Evolutionary conservation across 1,139 yeast genomes (phyloP).

Genomic region (Scheffersomyces quercinus): DNA sequence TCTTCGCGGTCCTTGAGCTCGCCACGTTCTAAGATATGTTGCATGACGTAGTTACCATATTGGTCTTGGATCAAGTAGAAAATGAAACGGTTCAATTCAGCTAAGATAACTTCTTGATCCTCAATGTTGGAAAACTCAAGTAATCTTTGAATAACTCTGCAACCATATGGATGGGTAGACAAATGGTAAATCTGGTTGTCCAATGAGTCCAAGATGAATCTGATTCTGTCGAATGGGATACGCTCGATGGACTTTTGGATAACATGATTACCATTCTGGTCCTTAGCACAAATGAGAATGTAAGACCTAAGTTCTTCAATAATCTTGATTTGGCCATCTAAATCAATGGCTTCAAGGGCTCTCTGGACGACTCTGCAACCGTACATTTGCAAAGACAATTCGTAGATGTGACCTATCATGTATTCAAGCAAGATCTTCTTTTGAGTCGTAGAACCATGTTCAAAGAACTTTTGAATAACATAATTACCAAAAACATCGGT

Average conservation of each 20-base stretch:
- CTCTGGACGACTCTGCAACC: conserved; percentile 97
- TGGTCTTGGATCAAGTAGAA: conserved; percentile 88
- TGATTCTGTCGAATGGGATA: conserved; percentile 70
- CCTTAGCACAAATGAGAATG: conserved; percentile 81
- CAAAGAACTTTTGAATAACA: conserved; percentile 93
- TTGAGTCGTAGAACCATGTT: conserved; percentile 73
- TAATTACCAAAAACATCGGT: conserved; percentile 98
- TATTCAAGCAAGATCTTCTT: conserved; percentile 66
- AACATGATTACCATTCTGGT: conserved; percentile 98
- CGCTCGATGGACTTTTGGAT: conserved; percentile 92
- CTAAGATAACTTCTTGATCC: conserved; percentile 66
- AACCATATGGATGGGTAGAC: conserved; percentile 96
- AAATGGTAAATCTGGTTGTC: conserved; percentile 81
- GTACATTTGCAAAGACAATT: conserved; percentile 87
- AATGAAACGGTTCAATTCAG: conserved; percentile 71
- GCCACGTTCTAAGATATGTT: conserved; percentile 88
- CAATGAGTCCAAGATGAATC: conserved; percentile 73
- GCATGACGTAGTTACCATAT: conserved; percentile 96
- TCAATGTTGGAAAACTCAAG: conserved; percentile 69
- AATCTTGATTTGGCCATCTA: conserved; percentile 69
- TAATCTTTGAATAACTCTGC: conserved; percentile 91
- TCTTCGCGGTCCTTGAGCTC: conserved; percentile 46
- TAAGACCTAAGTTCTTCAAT: conserved; percentile 72
- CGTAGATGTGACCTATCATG: conserved; percentile 77
- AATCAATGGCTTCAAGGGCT: conserved; percentile 75